phyloP scores from a whole-genome alignment of 2,329 filamentous ascomycete genomes.

The Pseudogymnoascus destructans region DNA sequence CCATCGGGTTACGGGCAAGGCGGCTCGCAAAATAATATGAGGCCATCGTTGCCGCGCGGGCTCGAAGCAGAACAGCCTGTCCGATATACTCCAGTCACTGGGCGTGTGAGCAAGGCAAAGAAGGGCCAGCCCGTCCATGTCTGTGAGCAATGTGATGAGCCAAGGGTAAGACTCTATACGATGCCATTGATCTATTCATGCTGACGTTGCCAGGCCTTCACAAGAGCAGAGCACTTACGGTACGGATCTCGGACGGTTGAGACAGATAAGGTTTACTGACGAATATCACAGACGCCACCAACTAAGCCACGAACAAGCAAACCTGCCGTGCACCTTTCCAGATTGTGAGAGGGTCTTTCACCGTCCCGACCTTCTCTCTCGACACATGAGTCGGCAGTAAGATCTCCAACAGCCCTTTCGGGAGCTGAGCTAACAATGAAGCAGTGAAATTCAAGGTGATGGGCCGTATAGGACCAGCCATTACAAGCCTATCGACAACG shows the following conservation, averaged over 20 bases:
- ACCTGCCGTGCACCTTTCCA: conserved; percentile 37
- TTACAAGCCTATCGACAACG: conserved; percentile 29
- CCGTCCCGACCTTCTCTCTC: conserved; percentile 44
- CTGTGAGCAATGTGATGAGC: conserved; percentile 23
- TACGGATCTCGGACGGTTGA: conserved; percentile 23
- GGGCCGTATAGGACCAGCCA: conserved; percentile 26
- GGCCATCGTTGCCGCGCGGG: neutral
- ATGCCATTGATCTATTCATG: neutral
- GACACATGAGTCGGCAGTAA: conserved; percentile 42
- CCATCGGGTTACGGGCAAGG: conserved; percentile 8
- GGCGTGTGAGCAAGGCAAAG: conserved; percentile 26
- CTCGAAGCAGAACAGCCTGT: conserved; percentile 20
- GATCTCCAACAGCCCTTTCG: conserved; percentile 16
- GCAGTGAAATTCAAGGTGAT: conserved; percentile 32
- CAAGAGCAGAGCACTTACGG: conserved; percentile 49
- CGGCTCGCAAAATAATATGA: neutral
- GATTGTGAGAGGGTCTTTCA: conserved; percentile 46
- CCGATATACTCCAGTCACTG: conserved; percentile 27
- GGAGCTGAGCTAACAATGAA: conserved; percentile 13
- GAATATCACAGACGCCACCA: conserved; percentile 40
- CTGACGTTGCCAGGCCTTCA: conserved; percentile 39
- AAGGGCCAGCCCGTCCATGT: conserved; percentile 27
- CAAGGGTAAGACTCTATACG: conserved; percentile 16
- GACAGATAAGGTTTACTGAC: conserved; percentile 2
- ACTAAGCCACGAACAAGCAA: conserved; percentile 43